These are phyloP conservation scores for Pezicula rhizophila DNA, from an alignment of 2,329 filamentous ascomycete genomes.

Conservation along the genomic window DNA sequence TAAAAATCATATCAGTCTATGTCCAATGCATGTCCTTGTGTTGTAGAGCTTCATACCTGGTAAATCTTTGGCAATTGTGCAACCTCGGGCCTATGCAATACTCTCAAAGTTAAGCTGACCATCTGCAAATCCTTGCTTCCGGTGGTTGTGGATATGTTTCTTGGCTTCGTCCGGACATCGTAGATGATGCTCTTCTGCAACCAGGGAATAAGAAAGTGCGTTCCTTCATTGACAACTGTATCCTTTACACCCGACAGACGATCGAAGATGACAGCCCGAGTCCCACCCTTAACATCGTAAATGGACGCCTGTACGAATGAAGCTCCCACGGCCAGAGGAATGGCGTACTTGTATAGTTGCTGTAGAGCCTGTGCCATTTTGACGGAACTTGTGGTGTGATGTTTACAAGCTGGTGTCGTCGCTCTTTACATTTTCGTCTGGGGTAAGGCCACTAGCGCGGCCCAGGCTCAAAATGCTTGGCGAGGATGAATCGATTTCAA, in stretches of 20 bases:
- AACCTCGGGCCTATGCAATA: conserved; percentile 91
- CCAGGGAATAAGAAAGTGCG: conserved; percentile 94
- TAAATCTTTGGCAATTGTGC: conserved; percentile 94
- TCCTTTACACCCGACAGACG: conserved; percentile 88
- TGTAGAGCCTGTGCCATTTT: conserved; percentile 48
- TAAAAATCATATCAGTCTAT: not conserved
- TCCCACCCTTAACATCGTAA: conserved; percentile 95
- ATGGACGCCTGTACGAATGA: conserved; percentile 71
- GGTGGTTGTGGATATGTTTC: conserved; percentile 95
- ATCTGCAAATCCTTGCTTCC: conserved; percentile 99
- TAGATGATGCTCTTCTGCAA: conserved; percentile 91
- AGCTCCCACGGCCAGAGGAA: conserved; percentile 66
- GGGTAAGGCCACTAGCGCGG: not conserved
- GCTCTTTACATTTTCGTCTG: conserved; percentile 2
- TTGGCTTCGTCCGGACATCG: conserved; percentile 93
- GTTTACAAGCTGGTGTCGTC: conserved; percentile 1
- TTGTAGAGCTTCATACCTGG: conserved; percentile 58
- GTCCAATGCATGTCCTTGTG: not conserved
- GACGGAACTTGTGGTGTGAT: conserved; percentile 4
- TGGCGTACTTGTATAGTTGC: conserved; percentile 59
- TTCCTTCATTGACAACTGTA: conserved; percentile 87
- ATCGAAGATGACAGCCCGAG: conserved; percentile 97
- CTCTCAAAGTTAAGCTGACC: conserved; percentile 95
- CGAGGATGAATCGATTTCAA: conserved; percentile 11
- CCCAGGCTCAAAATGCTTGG: conserved; percentile 10